These are phyloP conservation scores for Penicillium palitans DNA, from an alignment of 2,329 filamentous ascomycete genomes.

Conservation along the genomic window DNA sequence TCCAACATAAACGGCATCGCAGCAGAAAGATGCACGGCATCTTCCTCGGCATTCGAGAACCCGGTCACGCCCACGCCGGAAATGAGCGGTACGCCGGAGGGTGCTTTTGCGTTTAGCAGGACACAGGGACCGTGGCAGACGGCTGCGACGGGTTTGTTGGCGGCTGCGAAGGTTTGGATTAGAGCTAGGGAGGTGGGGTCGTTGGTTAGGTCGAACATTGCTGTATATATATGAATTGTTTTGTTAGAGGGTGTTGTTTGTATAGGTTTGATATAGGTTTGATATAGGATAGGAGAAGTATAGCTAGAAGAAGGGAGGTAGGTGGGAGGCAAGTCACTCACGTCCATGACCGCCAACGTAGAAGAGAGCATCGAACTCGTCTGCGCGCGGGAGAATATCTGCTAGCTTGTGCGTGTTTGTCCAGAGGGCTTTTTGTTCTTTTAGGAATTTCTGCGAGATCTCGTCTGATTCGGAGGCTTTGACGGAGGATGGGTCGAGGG, in stretches of 20 bases:
- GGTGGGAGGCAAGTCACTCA: slow-evolving; percentile 32
- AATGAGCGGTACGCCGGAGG: slow-evolving; percentile 46
- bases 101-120: slow-evolving; percentile 46
- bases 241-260: slow-evolving; percentile 2
- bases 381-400: slow-evolving; percentile 56
- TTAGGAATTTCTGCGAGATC: slow-evolving; percentile 55
- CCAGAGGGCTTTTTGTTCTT: slow-evolving; percentile 61
- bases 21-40: slow-evolving; percentile 40
- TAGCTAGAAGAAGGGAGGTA: neutral
- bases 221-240: slow-evolving; percentile 14
- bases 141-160: slow-evolving; percentile 51
- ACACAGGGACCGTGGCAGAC: slow-evolving; percentile 53
- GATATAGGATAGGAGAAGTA: neutral
- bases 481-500: slow-evolving; percentile 61
- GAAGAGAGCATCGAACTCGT: slow-evolving; percentile 65
- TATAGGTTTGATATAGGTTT: too few relatives aligned
- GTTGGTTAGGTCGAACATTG: slow-evolving; percentile 53
- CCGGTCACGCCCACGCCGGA: slow-evolving; percentile 46
- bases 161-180: slow-evolving; percentile 51
- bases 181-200: slow-evolving; percentile 45
- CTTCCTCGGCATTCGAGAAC: slow-evolving; percentile 52
- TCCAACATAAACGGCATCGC: slow-evolving; percentile 51
- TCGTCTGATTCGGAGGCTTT: slow-evolving; percentile 57
- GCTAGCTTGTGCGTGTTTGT: slow-evolving; percentile 61
- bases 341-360: slow-evolving; percentile 61